A percentile compares a stretch with the other conserved stretches of the same genome.
phyloP scores from a whole-genome alignment of 805 yeast species.

The Alloascoidea africana region DNA sequence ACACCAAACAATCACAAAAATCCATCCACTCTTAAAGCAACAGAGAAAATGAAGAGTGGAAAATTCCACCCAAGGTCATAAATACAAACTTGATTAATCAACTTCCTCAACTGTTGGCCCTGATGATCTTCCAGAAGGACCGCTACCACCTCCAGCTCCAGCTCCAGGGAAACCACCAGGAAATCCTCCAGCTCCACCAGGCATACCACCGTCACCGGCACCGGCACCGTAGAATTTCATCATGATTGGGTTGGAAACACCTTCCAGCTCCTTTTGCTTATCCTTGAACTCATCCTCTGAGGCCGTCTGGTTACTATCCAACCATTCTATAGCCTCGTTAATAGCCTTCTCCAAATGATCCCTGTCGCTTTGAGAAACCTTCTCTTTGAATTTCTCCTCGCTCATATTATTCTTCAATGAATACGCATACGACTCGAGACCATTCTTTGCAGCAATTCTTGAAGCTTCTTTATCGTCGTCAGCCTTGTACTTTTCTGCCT shows the following conservation, averaged over 20 bases:
- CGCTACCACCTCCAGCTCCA: constrained; percentile 21
- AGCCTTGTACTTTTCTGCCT: constrained; percentile 94
- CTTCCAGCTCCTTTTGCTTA: constrained; percentile 92
- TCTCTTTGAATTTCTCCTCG: constrained; percentile 69
- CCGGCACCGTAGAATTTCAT: constrained; percentile 86
- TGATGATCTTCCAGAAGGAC: constrained; percentile 20
- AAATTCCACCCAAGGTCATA: no score
- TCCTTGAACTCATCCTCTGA: constrained; percentile 83
- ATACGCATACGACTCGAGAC: constrained; percentile 89
- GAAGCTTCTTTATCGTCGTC: constrained; percentile 92
- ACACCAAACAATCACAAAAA: no score
- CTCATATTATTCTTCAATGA: constrained; percentile 71
- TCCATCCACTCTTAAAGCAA: no score
- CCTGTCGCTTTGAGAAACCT: constrained; percentile 49
- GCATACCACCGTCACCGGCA: constrained; percentile 48
- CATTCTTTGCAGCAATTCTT: constrained; percentile 90
- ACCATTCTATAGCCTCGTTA: constrained; percentile 80
- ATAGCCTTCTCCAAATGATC: constrained; percentile 64
- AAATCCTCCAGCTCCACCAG: constrained; percentile 42
- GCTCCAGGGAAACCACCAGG: constrained; percentile 50
- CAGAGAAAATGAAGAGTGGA: no score
- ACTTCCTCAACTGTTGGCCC: constrained; percentile 77
- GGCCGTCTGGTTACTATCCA: constrained; percentile 88
- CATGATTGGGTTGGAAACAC: constrained; percentile 91
- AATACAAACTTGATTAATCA: constrained; percentile 27